phyloP scores from a whole-genome alignment of 2,329 filamentous ascomycete species.

The Penicillium sp. region DNA sequence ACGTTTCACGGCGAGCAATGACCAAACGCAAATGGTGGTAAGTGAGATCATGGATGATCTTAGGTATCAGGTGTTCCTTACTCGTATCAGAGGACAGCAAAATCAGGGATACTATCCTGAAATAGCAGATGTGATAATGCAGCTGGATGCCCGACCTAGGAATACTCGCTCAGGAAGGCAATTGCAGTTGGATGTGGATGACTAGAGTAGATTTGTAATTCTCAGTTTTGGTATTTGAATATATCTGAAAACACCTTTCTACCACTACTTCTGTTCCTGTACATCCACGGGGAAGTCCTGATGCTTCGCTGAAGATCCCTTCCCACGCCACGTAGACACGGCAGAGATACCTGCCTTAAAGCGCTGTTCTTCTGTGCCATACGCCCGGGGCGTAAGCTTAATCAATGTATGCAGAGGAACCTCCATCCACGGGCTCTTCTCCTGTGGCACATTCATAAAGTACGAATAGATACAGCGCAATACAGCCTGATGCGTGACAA shows the following conservation, averaged over 20 bases:
- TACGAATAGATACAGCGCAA: constrained; percentile 97
- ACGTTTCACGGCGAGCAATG: neutral
- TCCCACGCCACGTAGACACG: constrained; percentile 93
- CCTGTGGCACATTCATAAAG: constrained; percentile 95
- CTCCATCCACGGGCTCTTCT: constrained; percentile 96
- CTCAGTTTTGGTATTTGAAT: constrained; percentile 17
- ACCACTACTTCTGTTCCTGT: constrained; percentile 1
- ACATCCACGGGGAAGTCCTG: constrained; percentile 48
- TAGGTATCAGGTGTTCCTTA: neutral
- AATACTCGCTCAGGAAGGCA: neutral
- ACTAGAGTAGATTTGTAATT: neutral
- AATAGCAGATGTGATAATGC: neutral
- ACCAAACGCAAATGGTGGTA: neutral
- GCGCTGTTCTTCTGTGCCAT: constrained; percentile 85
- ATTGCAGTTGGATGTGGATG: neutral
- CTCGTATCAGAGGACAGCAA: neutral
- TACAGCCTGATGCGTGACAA: constrained; percentile 96
- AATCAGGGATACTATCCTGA: neutral
- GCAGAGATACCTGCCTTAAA: constrained; percentile 90
- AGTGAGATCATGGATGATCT: neutral
- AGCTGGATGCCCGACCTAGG: neutral
- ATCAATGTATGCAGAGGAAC: constrained; percentile 95
- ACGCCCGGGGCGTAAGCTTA: constrained; percentile 91
- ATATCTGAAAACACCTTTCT: neutral
- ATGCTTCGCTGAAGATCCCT: constrained; percentile 89